These are phyloP conservation scores for Claviceps sp. DNA, from an alignment of 2,329 filamentous ascomycete species.

Conservation along the genomic window DNA sequence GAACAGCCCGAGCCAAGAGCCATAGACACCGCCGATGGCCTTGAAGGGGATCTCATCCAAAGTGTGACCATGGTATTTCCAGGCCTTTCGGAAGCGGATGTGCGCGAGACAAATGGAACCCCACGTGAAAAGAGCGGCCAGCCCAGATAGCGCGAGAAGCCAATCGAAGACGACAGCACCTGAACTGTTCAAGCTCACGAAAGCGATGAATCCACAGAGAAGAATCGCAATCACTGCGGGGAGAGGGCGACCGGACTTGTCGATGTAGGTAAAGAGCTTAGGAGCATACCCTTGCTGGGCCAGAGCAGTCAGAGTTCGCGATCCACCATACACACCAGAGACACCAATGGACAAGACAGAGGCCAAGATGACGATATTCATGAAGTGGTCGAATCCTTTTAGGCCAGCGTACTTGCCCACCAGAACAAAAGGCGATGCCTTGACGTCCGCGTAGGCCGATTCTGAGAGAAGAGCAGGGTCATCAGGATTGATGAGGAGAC, in stretches of 20 bases:
- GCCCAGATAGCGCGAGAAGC: constrained; percentile 47
- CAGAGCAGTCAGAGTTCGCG: constrained; percentile 44
- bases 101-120: constrained; percentile 49
- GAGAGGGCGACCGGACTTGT: constrained; percentile 43
- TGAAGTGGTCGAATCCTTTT: constrained; percentile 39
- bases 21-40: constrained; percentile 45
- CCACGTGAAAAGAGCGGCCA: constrained; percentile 51
- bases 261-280: constrained; percentile 42
- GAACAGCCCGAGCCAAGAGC: constrained; percentile 48
- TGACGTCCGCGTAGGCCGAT: constrained; percentile 28
- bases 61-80: constrained; percentile 43
- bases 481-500: constrained; percentile 32
- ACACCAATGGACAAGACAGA: constrained; percentile 47
- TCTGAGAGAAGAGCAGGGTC: constrained; percentile 31
- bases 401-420: constrained; percentile 41
- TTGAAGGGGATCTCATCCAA: constrained; percentile 55
- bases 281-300: constrained; percentile 47
- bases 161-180: constrained; percentile 44
- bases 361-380: constrained; percentile 46
- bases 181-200: constrained; percentile 26
- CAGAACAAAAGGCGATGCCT: constrained; percentile 42
- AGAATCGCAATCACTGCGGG: constrained; percentile 34
- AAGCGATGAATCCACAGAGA: constrained; percentile 35
- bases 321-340: constrained; percentile 45
- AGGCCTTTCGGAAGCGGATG: constrained; percentile 50